Base-by-base conservation (phyloP, 1,284 basidiomycete species). In the Sanghuangporus weigelae region DNA sequence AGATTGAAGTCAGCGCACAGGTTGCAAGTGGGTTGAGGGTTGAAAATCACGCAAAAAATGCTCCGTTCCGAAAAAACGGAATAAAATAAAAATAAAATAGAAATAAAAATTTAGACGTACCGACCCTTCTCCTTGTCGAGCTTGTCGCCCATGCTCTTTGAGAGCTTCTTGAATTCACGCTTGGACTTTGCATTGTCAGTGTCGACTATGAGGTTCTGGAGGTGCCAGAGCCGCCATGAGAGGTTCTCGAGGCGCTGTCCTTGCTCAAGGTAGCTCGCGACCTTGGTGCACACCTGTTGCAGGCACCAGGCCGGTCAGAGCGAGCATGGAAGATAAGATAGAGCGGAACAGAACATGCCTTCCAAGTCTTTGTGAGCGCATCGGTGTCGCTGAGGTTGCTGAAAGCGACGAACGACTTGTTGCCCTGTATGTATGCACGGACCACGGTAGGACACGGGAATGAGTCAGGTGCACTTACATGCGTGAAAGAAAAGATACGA, bases 321-420 rank as follows among this genome's bases (percentile, higher is more conserved):
- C 31, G 59, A 10, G 51, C 49, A 50, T 21, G 12, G 5, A 46
- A 21, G 57, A 46, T 46, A 23, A 16, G 55, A 23, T 16, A 51
- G 39, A 56, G n/a, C 55, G 36, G 19, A 49, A 35, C 23, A 21
- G 60, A 11, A 40, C 50, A 58, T 1, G 89, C 90, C 83, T 92
- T 92, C 91, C 90, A 93, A 69, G 91, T 93, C 80, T 86, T 90
- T 61, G 90, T 90, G 73, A 93, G 79, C 65, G 89, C 83, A 73
- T 92, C 91, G 64, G 83, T 80, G 78, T 93, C 90, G 78, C 82
- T 79, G 75, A 93, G 84, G 77, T 92, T 91, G 74, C 87, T 89
- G 78, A 93, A 92, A 66, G 90, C 89, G 74, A 92, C 89, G 75
- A 93, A 93, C 74, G 90, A 92, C 80, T 92, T 92, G 83, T 92